phyloP scores from a whole-genome alignment of 768 basidiomycete genomes.

The Termitomyces sp. region DNA sequence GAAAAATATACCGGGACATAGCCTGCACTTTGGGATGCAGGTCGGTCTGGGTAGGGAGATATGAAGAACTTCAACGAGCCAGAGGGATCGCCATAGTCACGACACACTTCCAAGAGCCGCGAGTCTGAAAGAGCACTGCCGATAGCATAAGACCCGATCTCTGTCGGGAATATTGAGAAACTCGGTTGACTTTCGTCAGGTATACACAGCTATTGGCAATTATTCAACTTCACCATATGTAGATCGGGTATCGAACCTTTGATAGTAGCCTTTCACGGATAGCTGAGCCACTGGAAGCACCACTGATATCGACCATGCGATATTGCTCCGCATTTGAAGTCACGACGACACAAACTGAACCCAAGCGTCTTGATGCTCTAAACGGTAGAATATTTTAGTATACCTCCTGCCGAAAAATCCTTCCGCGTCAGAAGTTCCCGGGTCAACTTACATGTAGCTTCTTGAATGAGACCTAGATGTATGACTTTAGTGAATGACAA shows the following conservation, averaged over 20 bases:
- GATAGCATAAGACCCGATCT: constrained; percentile 39
- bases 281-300: constrained; percentile 35
- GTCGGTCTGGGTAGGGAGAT: constrained; percentile 38
- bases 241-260: constrained; percentile 25
- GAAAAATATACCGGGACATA: constrained; percentile 12
- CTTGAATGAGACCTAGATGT: constrained; percentile 10
- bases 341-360: constrained; percentile 38
- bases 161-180: constrained; percentile 42
- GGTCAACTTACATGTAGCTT: constrained; percentile 9
- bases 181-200: constrained; percentile 31
- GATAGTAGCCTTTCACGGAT: constrained; percentile 40
- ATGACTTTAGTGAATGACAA: background rate
- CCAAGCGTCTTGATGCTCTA: constrained; percentile 20
- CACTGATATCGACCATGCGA: constrained; percentile 41
- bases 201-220: constrained; percentile 30
- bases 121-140: constrained; percentile 34
- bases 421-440: background rate
- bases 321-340: constrained; percentile 47
- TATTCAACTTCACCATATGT: background rate
- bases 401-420: background rate
- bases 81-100: constrained; percentile 37
- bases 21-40: constrained; percentile 18
- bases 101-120: constrained; percentile 35
- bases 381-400: background rate
- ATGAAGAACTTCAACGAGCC: constrained; percentile 48